Evolutionary conservation across 495 filamentous ascomycete genomes (phyloP).

Genomic region (Chaetomidium leptoderma): DNA sequence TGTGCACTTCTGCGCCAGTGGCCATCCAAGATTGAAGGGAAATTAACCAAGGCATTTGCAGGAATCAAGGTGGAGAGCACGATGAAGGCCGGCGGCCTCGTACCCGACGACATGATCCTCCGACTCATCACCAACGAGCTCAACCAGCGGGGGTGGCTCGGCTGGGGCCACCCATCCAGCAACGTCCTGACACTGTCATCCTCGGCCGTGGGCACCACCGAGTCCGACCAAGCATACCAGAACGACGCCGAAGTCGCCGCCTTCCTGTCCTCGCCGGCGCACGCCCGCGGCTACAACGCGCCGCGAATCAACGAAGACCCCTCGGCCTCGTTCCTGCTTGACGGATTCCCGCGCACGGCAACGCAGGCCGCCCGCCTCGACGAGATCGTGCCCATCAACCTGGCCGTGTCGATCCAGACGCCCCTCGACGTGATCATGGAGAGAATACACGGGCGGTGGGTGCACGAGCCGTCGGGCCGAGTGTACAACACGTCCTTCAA

Average conservation of each 20-base stretch:
- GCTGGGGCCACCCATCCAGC: constrained; percentile 28
- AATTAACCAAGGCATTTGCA: constrained; percentile 28
- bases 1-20: constrained; percentile 17
- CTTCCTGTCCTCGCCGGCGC: constrained; percentile 40
- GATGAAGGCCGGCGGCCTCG: constrained; percentile 78
- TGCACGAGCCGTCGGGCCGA: constrained; percentile 85
- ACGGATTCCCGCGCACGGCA: constrained; percentile 91
- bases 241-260: constrained; percentile 32
- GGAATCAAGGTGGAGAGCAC: constrained; percentile 83
- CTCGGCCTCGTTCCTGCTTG: constrained; percentile 84
- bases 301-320: constrained; percentile 60
- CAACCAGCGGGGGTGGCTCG: constrained; percentile 75
- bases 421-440: constrained; percentile 76
- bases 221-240: constrained; percentile 20
- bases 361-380: constrained; percentile 74
- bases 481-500: constrained; percentile 95
- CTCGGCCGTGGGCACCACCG: constrained; percentile 27
- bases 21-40: neutral
- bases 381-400: constrained; percentile 79
- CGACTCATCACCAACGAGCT: constrained; percentile 87
- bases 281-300: constrained; percentile 31
- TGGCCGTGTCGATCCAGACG: constrained; percentile 68
- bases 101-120: constrained; percentile 86
- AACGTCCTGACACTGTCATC: constrained; percentile 43
- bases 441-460: constrained; percentile 85